Evolutionary conservation across 331 rosid species (phyloP), one percentile per base, ranked within the genome.

Genomic region (Quercus tomentella): DNA sequence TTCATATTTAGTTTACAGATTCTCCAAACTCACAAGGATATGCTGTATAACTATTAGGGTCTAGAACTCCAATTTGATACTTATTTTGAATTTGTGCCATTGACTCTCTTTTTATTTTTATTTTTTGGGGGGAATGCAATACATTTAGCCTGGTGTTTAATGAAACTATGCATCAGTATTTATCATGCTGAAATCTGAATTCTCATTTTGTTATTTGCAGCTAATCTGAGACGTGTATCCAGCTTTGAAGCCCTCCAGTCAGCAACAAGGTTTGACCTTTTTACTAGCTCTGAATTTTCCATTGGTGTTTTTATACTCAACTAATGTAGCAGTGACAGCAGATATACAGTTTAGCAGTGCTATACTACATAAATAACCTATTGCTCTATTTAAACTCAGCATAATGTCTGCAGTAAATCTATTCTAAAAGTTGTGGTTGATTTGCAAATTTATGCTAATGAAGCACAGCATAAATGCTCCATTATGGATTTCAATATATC

Each of bases 161-260:
- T 20, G 66, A 41, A 67, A 41, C 57, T 31, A 43, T 77, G 61
- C 11, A n/a, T 23, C 70, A 57, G 77, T 70, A 43, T 71, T 71
- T 65, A 62, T 45, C 77, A 25, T 72, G 73, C 72, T 56, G 62
- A 76, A 68, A 57, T 37, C 31, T 56, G 74, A 17, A 14, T 12
- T 12, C 18, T 67, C 55, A 17, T 73, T 43, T 76, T 21, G 75
- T 78, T 74, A 71, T 85, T 88, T 84, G 81, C 92, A 95, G 99
- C 96, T 68, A 92, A 95, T 82, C 88, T 95, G 74, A 90, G 93
- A 76, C 96, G 99, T 63, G 86, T 91, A 35, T 91, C 99, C 72
- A 95, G 97, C 91, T 93, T 95, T 81, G 99, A 95, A 82, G 91
- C 98, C 76, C 85, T 93, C 85, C 96, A 90, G 63, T 86, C 93